Conservation (phyloP, 164 flowering plant species). For the Nelumbo lutea region DNA sequence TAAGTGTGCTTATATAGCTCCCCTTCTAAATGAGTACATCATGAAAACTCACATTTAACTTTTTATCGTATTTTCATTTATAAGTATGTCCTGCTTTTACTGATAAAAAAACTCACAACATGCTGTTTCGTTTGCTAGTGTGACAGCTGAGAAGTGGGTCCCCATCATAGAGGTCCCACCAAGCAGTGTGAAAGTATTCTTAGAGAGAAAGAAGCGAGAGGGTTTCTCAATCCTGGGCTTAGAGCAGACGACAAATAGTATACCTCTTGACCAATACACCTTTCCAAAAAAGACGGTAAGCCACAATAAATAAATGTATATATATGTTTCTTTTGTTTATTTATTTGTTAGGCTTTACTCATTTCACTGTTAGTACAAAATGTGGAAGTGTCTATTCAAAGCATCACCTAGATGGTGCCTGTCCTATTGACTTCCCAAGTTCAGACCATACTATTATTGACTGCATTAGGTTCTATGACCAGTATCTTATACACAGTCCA, state of each 20-base stretch:
- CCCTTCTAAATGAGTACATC: too few species aligned
- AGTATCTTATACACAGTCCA: too few species aligned
- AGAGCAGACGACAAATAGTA: constrained; percentile 96
- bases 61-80: too few species aligned
- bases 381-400: too few species aligned
- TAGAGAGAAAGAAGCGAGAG: constrained; percentile 78
- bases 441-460: too few species aligned
- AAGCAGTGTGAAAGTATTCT: constrained; percentile 52
- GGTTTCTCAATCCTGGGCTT: constrained; percentile 88
- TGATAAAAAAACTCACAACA: background rate
- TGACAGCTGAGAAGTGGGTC: constrained; percentile 99
- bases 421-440: too few species aligned
- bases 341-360: background rate
- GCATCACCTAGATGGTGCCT: too few species aligned
- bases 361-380: too few species aligned
- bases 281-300: constrained; percentile 75
- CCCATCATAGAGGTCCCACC: constrained; percentile 86
- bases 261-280: constrained; percentile 62
- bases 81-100: too few species aligned
- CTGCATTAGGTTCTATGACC: too few species aligned
- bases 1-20: too few species aligned
- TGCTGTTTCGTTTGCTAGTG: constrained; percentile 41
- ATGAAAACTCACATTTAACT: too few species aligned
- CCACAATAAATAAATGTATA: background rate
- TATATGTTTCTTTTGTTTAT: constrained; percentile 6